Base-by-base conservation (phyloP, 306 rosid genomes). In the Ochetophila trinervis region DNA sequence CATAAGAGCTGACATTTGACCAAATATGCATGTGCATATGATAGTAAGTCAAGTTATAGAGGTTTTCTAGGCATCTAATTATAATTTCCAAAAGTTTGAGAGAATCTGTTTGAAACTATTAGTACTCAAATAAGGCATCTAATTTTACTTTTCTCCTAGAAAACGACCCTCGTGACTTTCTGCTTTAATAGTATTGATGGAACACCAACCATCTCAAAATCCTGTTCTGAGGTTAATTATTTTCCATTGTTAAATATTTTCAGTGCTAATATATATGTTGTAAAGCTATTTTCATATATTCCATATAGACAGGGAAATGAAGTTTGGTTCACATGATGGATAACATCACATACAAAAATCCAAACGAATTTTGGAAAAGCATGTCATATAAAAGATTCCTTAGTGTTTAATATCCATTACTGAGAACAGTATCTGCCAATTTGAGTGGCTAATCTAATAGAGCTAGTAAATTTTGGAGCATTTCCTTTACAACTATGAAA, bases 191-290 rank as follows among this genome's bases (percentile, higher is more conserved):
- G 49, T 35, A 35, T 14, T 21, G 53, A 34, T 40, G 45, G 68
- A 53, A 21, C 55, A 71, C 27, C 64, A 30, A 62, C 57, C 47
- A 30, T 62, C 19, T 44, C 67, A 30, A 63, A 65, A 62, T 62
- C 10, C 59, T 34, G 16, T 48, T 27, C 37, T 20, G 34, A 36
- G 57, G 67, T 45, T 20, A 66, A 6, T 70, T 23, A 18, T 27
- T 23, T 51, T 8, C 19, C 22, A 36, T 57, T 40, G 11, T 59
- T 5, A 57, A 37, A 66, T 59, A 61, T 9, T 53, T 11, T 30
- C 69, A 40, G 17, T 6, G 20, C 10, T 68, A 20, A 40, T 61
- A 23, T 14, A 32, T 40, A 12, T 60, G 40, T 20, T 37, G 23
- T 18, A 17, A 32, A 45, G 16, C 61, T 27, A 52, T 75, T 24